Base-by-base conservation (phyloP, 169 alveolate genomes). In the Eimeria necatrix region DNA sequence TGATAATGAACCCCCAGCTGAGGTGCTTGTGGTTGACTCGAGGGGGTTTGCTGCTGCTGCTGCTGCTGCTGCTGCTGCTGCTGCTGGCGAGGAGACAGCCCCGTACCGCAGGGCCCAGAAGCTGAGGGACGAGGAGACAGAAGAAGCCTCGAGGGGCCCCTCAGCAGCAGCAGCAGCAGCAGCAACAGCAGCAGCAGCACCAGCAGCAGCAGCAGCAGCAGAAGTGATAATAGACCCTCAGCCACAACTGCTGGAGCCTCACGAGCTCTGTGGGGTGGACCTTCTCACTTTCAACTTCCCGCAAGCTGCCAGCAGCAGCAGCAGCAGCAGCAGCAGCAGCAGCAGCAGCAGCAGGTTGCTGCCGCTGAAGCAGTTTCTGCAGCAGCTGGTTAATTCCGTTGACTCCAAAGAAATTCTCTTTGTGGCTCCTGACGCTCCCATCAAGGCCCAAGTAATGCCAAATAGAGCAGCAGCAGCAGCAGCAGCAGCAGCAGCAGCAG, bases 221-320 rank as follows among this genome's bases (percentile, higher is more conserved):
- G 6, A 68, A 84, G 59, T 2, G 48, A 2, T 26, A n/a, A n/a
- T n/a, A n/a, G 22, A 7, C 46, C 49, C 7, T 22, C 46, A 7
- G 48, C 51, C 18, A 8, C 26, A 2, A 26, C 16, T 86, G 4
- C 26, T 61, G 22, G 93, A 86, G 26, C 51, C 46, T n/a, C 80
- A 61, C 46, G 93, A 86, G 16, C 93, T 86, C 24, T 86, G 93
- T 26, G 93, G 93, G n/a, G 49, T 86, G 46, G 93, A 86, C 52
- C 83, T 86, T 18, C 64, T 86, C 64, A 86, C 64, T 60, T 68
- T 86, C 48, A 12, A 71, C 53, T 49, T 61, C 51, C 46, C 20
- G 20, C 59, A 26, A 5, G 6, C 22, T 8, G n/a, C 22, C 71
- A 59, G 64, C 4, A 52, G 89, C 4, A 12, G 16, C 41, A 48